phyloP scores from a whole-genome alignment of 2,329 filamentous ascomycete species.

The Trichoderma sp. region DNA sequence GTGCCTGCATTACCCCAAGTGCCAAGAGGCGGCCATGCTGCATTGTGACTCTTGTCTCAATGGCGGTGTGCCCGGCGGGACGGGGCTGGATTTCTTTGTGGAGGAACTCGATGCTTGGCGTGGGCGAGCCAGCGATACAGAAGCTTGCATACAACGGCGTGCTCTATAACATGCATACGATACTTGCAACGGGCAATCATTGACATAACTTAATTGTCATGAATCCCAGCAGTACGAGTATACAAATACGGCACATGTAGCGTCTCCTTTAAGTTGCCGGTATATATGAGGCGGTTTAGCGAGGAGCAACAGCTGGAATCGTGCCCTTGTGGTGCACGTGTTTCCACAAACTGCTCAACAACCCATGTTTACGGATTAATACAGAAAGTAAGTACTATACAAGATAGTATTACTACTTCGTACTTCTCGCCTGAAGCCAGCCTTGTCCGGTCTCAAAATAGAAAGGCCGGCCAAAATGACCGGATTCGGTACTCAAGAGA shows the following conservation, averaged over 20 bases:
- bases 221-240: not conserved
- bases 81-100: not conserved
- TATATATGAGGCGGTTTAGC: not conserved
- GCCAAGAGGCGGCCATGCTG: not conserved
- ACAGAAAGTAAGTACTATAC: not conserved
- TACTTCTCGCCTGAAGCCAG: not conserved
- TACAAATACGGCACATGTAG: not conserved
- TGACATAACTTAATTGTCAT: not conserved
- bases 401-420: not conserved
- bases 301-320: not conserved
- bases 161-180: not conserved
- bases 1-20: slow-evolving; percentile 9
- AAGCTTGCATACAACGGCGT: not conserved
- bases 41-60: not conserved
- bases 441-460: not conserved
- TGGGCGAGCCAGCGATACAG: not conserved
- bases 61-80: not conserved
- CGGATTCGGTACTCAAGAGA: not conserved
- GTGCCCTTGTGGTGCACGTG: not conserved
- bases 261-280: not conserved
- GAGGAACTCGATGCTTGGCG: not conserved
- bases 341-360: not conserved
- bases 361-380: not conserved
- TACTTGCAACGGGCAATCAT: not conserved
- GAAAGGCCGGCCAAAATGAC: not conserved